Evolutionary conservation across 192 early-diverging fungal genomes (phyloP).

Genomic region (Coemansia sp.): DNA sequence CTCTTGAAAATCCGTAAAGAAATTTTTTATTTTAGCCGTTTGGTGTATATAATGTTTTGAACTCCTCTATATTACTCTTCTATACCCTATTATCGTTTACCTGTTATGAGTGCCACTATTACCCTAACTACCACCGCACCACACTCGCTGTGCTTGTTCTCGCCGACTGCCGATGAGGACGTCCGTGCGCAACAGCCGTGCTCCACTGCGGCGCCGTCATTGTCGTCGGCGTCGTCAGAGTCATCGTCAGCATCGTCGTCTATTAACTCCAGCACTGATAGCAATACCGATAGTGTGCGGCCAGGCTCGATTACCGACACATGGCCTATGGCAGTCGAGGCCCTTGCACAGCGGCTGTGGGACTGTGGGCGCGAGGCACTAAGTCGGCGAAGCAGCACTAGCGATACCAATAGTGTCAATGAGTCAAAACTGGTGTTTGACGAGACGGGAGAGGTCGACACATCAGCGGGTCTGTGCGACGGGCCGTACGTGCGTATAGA

Average conservation of each 20-base stretch:
- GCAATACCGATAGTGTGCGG: neutral
- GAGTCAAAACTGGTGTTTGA: constrained; percentile 11
- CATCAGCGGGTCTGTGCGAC: constrained; percentile 22
- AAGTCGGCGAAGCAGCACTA: constrained; percentile 10
- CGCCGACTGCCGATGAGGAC: constrained; percentile 1
- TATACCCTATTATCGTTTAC: constrained; percentile 7
- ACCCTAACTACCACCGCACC: constrained; percentile 14
- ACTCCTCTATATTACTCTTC: neutral
- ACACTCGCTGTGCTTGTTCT: constrained; percentile 27
- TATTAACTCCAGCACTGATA: neutral
- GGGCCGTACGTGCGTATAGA: constrained; percentile 38
- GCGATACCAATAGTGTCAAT: neutral
- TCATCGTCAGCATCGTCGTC: neutral
- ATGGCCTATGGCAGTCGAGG: constrained; percentile 32
- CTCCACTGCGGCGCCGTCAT: neutral
- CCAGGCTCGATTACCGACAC: constrained; percentile 7
- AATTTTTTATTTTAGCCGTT: neutral
- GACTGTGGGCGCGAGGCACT: constrained; percentile 24
- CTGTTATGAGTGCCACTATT: constrained; percentile 20
- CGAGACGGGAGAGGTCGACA: neutral
- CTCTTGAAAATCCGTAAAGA: neutral
- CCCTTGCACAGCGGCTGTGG: constrained; percentile 34
- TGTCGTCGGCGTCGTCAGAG: neutral
- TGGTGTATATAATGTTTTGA: neutral
- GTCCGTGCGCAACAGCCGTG: constrained; percentile 1